phyloP scores from a whole-genome alignment of 371 early-diverging fungal species.

The Rhizopus sp. region DNA sequence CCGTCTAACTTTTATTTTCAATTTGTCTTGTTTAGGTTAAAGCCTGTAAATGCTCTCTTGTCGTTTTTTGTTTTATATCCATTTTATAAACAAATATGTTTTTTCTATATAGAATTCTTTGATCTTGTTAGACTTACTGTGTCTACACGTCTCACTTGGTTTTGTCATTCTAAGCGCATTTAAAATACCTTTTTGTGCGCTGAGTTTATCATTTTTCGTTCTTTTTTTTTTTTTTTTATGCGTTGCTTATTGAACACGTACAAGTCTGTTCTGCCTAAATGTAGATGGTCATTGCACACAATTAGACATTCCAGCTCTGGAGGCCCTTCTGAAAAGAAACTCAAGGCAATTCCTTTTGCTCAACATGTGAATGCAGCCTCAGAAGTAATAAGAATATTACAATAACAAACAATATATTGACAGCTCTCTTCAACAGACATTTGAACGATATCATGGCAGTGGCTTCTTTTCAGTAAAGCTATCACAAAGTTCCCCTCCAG shows the following conservation, averaged over 20 bases:
- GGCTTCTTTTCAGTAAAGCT: conserved; percentile 60
- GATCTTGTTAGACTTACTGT: too few relatives aligned
- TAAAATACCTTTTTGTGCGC: too few relatives aligned
- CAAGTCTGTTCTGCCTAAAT: not conserved
- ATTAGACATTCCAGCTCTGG: conserved; percentile 7
- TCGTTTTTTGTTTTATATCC: too few relatives aligned
- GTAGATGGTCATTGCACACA: not conserved
- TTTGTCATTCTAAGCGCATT: too few relatives aligned
- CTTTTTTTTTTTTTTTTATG: conserved; percentile 1
- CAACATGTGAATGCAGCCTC: conserved; percentile 61
- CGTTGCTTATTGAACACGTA: not conserved
- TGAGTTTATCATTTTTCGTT: not conserved
- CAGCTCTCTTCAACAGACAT: conserved; percentile 31
- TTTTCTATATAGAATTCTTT: too few relatives aligned
- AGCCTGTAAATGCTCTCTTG: too few relatives aligned
- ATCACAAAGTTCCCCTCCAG: conserved; percentile 44
- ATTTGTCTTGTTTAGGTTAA: too few relatives aligned
- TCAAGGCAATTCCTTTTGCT: conserved; percentile 56
- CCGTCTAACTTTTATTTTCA: too few relatives aligned
- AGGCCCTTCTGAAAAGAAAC: conserved; percentile 50
- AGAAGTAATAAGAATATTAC: conserved; percentile 32
- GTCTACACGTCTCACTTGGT: too few relatives aligned
- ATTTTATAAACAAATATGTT: too few relatives aligned
- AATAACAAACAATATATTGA: not conserved
- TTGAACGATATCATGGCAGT: conserved; percentile 59